Base-by-base conservation (phyloP, 768 basidiomycete genomes). In the Tephrocybe sp. region DNA sequence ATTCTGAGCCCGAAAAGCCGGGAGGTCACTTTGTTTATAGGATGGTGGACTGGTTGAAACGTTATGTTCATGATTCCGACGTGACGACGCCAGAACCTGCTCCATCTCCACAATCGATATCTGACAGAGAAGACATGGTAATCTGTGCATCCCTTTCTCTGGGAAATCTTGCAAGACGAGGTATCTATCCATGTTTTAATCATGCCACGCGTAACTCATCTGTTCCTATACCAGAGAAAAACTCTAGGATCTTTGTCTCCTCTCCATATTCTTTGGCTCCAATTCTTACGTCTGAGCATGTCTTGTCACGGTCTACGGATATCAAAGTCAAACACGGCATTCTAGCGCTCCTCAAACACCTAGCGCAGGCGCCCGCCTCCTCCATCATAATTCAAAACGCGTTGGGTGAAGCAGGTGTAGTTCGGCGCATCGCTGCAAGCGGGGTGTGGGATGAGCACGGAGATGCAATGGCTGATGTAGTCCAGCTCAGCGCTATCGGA, bases 301-400 rank as follows among this genome's bases (percentile, higher is more conserved):
- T 85, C n/a, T 74, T 91, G 32, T 74, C 75, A 9, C 70, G 75
- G 13, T 63, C 68, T 31, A 75, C 78, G 8, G 87, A 92, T 61
- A 75, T 91, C 63, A 90, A 93, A 64, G 73, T 95, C 53, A 92
- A 95, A 64, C 94, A 98, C 60, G 92, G 90, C 13, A 81, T 90
- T 49, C 74, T 96, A 21, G 92, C 92, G 22, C 71, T 98, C 30
- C 74, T 98, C 34, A 90, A 92, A 64, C 89, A 98, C 63, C 73
- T 99, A 2, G 83, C 92, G 2, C 87, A 87, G 62, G 75, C 84
- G 30, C 74, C 80, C 18, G 67, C 75, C n/a, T 77, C 80, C 36
- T 78, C 86, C 28, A 63, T 74, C 24, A 58, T 67, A 2, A 89
- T 92, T 52, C 82, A 85, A 25, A 67, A 69, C 6, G 64, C 79